Percentiles rank a stretch among this genome's conserved stretches.
Conservation (phyloP, 306 rosid species). For the Malus sieversii region DNA sequence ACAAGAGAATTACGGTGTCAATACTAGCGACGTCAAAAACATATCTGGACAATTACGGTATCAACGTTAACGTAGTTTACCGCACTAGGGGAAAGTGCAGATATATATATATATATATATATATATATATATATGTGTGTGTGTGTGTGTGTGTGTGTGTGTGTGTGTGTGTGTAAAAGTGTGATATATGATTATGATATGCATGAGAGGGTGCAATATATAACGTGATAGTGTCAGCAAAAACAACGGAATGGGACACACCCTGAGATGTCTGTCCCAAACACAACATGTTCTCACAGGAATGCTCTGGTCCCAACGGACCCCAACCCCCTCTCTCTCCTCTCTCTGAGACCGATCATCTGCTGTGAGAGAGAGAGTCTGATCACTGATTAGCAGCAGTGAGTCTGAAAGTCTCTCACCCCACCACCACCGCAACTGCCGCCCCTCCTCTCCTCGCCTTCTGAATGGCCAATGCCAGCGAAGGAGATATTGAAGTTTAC, state of each 20-base stretch:
- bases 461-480: slow-evolving; percentile 10
- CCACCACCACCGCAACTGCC: neutral
- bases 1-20: neutral
- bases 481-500: neutral
- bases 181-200: slow-evolving; percentile 7
- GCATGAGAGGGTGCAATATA: neutral
- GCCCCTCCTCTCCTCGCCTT: neutral
- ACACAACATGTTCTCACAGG: slow-evolving; percentile 42
- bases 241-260: slow-evolving; percentile 50
- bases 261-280: slow-evolving; percentile 27
- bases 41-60: too few species aligned
- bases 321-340: neutral
- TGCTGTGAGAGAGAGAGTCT: neutral
- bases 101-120: too few species aligned
- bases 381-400: neutral
- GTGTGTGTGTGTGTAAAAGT: neutral
- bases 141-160: neutral
- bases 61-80: neutral
- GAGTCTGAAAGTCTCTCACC: neutral
- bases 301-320: slow-evolving; percentile 20
- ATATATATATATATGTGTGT: too few species aligned
- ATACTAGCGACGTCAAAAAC: too few species aligned
- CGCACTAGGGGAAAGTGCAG: neutral
- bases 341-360: neutral
- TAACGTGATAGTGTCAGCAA: slow-evolving; percentile 50